A percentile compares a stretch with the other conserved stretches of the same genome.
Evolutionary conservation across 306 rosid species (phyloP).

Genomic region (Crataegus laevigata): DNA sequence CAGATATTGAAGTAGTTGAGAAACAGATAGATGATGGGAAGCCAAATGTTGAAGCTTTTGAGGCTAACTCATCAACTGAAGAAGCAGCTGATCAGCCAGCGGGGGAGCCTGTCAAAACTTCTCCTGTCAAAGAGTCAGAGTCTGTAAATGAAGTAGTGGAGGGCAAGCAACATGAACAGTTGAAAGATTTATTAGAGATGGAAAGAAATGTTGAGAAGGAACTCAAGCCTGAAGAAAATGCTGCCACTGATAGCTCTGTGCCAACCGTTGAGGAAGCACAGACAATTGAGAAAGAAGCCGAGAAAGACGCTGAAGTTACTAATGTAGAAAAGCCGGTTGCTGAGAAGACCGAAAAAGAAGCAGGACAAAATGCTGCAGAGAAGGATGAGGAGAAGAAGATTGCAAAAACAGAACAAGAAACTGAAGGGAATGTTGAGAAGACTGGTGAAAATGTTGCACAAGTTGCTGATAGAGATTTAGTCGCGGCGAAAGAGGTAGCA

Average conservation of each 20-base stretch:
- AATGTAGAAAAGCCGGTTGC: not conserved
- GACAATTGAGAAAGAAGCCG: not conserved
- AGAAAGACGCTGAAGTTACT: not conserved
- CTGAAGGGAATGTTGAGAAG: not conserved
- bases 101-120: not conserved
- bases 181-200: not conserved
- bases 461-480: not conserved
- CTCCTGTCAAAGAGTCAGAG: not conserved
- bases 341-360: not conserved
- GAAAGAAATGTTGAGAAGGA: not conserved
- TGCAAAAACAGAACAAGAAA: slow-evolving; percentile 1
- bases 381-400: not conserved
- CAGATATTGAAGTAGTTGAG: not conserved
- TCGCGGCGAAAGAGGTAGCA: not conserved
- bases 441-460: not conserved
- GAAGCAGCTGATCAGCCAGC: not conserved
- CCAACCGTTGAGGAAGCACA: not conserved
- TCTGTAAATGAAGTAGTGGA: not conserved
- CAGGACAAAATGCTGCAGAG: not conserved
- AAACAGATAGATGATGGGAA: not conserved
- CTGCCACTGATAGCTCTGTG: not conserved
- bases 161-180: not conserved
- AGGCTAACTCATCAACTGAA: not conserved
- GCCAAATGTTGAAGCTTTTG: not conserved
- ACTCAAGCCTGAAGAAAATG: not conserved